Base-by-base conservation (phyloP, 2,329 filamentous ascomycete species). In the Colletotrichum sp. region DNA sequence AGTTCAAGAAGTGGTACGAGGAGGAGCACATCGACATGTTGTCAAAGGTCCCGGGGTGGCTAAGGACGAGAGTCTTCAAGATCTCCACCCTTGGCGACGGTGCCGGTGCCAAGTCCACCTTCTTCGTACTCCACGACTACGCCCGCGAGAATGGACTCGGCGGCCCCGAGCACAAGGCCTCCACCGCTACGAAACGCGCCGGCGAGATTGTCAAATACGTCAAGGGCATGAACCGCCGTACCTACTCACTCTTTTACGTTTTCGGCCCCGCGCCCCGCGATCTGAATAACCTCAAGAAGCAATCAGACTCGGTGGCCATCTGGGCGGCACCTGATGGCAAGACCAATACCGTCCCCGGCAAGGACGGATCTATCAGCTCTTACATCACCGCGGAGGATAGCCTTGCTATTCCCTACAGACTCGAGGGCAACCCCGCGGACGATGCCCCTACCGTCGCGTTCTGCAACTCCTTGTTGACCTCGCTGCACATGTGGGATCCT, bases 391-490 rank as follows among this genome's bases (percentile, higher is more conserved):
- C 93, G 0, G 81, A 87, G 0, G 95, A 98, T 80, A 92, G 92
- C 2, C 92, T 95, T 8, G 83, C 86, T 4, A 89, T 98, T 16
- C 92, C 92, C 0, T 98, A 95, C 85, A 90, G 92, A 16, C 89
- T 98, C 3, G 94, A 97, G 83, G 95, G 95, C 71, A 94, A 91
- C 78, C 80, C 90, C 0, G 89, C 92, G 36, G 91, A 92, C 0
- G 82, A 90, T 24, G 94, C 95, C 0, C 95, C 95, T 0, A 90
- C 94, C 0, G 88, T 98, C 13, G 92, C 95, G 24, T 93, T 96
- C 79, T 90, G 90, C 84, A 98, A 98, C 87, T 96, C 94, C 2
- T 93, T 98, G 66, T 90, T 98, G 9, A 95, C 95, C 4, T 92
- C 93, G 64, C 89, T 93, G 78, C 88, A 91, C 82, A 97, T 98